Conservation (phyloP, 768 basidiomycete genomes). For the Rhizopogon salebrosus region DNA sequence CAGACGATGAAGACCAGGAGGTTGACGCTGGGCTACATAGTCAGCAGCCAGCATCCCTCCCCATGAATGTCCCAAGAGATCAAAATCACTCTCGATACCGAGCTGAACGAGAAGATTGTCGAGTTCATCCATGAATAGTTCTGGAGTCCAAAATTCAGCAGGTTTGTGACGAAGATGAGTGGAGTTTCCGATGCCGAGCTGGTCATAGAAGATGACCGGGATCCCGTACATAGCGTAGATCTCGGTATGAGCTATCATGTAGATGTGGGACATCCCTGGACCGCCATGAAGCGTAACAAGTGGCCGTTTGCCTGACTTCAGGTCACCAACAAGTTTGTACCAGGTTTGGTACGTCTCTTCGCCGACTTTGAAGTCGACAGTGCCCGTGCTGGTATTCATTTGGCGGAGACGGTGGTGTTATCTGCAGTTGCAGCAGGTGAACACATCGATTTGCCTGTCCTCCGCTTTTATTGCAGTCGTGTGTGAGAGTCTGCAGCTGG, state of each 20-base stretch:
- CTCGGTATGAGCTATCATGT: slow-evolving; percentile 33
- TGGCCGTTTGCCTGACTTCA: slow-evolving; percentile 27
- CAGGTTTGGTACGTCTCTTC: slow-evolving; percentile 33
- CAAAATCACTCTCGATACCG: slow-evolving; percentile 34
- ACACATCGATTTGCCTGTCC: neutral
- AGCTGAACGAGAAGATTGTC: slow-evolving; percentile 41
- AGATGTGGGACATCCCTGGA: slow-evolving; percentile 37
- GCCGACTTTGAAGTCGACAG: slow-evolving; percentile 14
- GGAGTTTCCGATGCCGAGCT: slow-evolving; percentile 42
- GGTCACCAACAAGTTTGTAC: slow-evolving; percentile 40
- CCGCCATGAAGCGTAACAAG: slow-evolving; percentile 45
- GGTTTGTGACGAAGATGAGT: slow-evolving; percentile 36
- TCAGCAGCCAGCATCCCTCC: slow-evolving; percentile 47
- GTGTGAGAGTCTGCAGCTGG: neutral
- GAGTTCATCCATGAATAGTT: slow-evolving; percentile 52
- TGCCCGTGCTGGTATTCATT: slow-evolving; percentile 20
- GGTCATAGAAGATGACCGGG: slow-evolving; percentile 48
- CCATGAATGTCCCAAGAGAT: slow-evolving; percentile 54
- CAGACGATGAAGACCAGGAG: slow-evolving; percentile 32
- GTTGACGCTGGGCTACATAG: slow-evolving; percentile 34
- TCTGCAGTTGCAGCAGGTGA: neutral
- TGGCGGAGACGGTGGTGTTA: neutral
- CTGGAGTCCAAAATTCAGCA: slow-evolving; percentile 37
- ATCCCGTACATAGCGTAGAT: slow-evolving; percentile 25
- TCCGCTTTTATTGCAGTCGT: neutral